Evolutionary conservation across 805 yeast species (phyloP), one percentile per base, ranked within the genome.

Genomic region (Metschnikowia anglica): DNA sequence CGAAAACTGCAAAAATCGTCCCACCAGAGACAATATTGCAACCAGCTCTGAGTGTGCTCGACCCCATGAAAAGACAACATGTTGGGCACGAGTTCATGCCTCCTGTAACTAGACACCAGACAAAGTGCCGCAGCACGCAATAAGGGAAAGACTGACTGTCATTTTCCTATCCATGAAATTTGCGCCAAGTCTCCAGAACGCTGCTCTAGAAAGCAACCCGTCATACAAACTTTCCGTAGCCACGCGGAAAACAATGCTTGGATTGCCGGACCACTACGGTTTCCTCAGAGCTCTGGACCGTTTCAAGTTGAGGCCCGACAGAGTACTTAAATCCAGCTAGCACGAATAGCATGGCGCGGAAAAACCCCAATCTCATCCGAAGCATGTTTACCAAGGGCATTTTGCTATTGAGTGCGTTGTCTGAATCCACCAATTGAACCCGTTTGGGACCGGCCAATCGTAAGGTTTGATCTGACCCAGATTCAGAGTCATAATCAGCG

Each of bases 321-420:
- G 76, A 71, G 46, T 77, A 78, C 20, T 83, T 83, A 62, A 74
- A 71, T 7, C 83, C 83, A 19, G 77, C 77, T 15, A 78, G 55
- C 47, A 69, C 64, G 53, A 78, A 77, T 10, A 75, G 58, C 53
- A 73, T 68, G 43, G 68, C 61, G 47, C 77, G 83, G 51, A 72
- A 75, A 68, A 60, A 80, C 76, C 0, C 85, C 84, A 39, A 79
- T 76, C 52, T 79, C 80, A 53, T 79, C 82, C 44, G 80, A 65
- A 10, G 84, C 81, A 44, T 75, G 56, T 78, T 77, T 37, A 78
- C 61, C 11, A 78, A 56, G 33, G 58, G 60, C 54, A 76, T 72
- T 45, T 76, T 76, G 32, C 55, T 56, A 12, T 61, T 52, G 28
- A 74, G 55, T 2, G 63, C 81, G 32, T 47, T 38, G 18, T 48